Evolutionary conservation across 1,284 basidiomycete species (phyloP).

Genomic region (Cryptococcus deneoformans): DNA sequence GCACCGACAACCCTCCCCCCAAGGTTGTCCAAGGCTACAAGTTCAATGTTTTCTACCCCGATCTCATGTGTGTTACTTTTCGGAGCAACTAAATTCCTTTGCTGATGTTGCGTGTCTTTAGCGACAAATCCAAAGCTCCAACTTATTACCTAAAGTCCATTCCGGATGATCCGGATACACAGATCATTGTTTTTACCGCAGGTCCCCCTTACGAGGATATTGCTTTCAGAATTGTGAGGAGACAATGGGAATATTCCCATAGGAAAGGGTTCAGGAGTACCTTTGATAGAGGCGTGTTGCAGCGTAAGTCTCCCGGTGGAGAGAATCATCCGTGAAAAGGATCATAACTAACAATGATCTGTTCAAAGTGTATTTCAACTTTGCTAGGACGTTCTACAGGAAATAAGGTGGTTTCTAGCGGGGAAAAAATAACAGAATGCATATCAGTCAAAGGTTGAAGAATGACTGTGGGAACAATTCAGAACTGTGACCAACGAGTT

Average conservation of each 20-base stretch:
- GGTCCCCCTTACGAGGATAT: slow-evolving; percentile 99
- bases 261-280: slow-evolving; percentile 55
- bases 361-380: slow-evolving; percentile 46
- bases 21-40: slow-evolving; percentile 99
- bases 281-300: slow-evolving; percentile 58
- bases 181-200: slow-evolving; percentile 87
- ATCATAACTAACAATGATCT: not conserved
- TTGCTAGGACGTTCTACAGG: slow-evolving; percentile 43
- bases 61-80: slow-evolving; percentile 39
- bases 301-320: slow-evolving; percentile 28
- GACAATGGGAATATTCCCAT: slow-evolving; percentile 98
- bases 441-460: too few relatives aligned
- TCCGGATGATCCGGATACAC: slow-evolving; percentile 90
- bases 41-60: slow-evolving; percentile 56
- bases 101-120: slow-evolving; percentile 4
- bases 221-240: slow-evolving; percentile 95
- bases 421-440: not conserved
- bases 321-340: not conserved
- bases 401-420: slow-evolving; percentile 17
- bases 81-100: not conserved
- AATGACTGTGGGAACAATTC: too few relatives aligned
- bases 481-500: too few relatives aligned
- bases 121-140: slow-evolving; percentile 91
- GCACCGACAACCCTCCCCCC: slow-evolving; percentile 86
- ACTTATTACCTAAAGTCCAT: slow-evolving; percentile 92